These are phyloP conservation scores for Talinum fruticosum DNA, from an alignment of 148 eudicot genomes.

Conservation along the genomic window DNA sequence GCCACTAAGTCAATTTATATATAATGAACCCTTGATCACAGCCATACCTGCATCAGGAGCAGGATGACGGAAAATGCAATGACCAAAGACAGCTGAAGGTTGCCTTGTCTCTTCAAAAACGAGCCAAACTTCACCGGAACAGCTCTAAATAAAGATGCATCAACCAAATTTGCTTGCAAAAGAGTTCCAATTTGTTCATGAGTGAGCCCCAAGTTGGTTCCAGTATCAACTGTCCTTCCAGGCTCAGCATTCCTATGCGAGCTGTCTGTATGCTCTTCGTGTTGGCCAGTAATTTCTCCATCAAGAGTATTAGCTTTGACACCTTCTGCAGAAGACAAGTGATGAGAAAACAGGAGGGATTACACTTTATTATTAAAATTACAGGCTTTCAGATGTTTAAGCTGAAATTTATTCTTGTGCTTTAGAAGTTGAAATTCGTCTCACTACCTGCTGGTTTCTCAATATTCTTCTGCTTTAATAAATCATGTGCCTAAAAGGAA, in stretches of 20 bases:
- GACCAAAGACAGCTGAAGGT: conserved; percentile 27
- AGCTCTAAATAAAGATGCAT: conserved; percentile 37
- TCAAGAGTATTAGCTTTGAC: conserved; percentile 24
- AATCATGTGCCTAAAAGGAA: conserved; percentile 71
- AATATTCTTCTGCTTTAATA: conserved; percentile 60
- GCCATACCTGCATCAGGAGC: conserved; percentile 36
- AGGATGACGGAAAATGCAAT: conserved; percentile 29
- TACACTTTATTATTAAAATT: neutral
- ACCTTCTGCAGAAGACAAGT: conserved; percentile 19
- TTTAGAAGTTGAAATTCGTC: conserved; percentile 5
- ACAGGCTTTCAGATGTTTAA: neutral
- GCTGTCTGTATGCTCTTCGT: conserved; percentile 30
- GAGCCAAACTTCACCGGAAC: conserved; percentile 27
- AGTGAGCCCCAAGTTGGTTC: conserved; percentile 25
- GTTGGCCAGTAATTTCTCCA: conserved; percentile 28
- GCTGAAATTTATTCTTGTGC: neutral
- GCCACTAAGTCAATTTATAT: neutral
- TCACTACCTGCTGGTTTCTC: conserved; percentile 56
- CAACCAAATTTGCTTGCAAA: conserved; percentile 24
- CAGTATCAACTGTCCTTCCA: conserved; percentile 15
- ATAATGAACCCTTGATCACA: neutral
- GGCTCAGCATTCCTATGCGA: conserved; percentile 27
- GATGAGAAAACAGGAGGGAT: neutral
- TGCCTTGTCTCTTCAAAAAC: conserved; percentile 25
- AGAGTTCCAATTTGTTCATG: conserved; percentile 27